Evolutionary conservation across 768 basidiomycete species (phyloP).

Genomic region (Calvatia gigantea): DNA sequence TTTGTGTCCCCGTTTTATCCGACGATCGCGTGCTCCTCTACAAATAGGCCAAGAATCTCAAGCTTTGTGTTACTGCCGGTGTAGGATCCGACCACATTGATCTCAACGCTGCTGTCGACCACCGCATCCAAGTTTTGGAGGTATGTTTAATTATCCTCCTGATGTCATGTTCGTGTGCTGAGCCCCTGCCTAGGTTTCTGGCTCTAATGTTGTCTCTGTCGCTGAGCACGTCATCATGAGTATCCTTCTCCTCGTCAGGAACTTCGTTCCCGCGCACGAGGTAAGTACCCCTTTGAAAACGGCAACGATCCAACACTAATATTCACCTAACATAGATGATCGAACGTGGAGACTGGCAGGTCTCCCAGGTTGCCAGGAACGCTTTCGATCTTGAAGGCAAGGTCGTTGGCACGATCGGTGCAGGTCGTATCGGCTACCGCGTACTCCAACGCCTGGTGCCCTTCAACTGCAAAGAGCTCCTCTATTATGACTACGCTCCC

Average conservation of each 20-base stretch:
- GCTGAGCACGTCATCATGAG: conserved; percentile 91
- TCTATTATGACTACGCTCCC: conserved; percentile 85
- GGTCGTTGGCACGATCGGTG: conserved; percentile 88
- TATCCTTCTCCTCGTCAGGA: conserved; percentile 87
- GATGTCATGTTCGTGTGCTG: not conserved
- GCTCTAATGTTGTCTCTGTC: conserved; percentile 88
- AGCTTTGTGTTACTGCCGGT: conserved; percentile 86
- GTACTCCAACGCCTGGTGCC: conserved; percentile 76
- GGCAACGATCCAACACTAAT: not conserved
- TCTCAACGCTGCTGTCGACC: conserved; percentile 81
- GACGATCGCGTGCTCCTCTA: not conserved
- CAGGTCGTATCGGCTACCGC: conserved; percentile 79
- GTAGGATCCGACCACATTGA: conserved; percentile 92
- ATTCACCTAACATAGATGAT: conserved; percentile 52
- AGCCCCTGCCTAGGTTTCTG: conserved; percentile 50
- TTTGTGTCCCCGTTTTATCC: not conserved
- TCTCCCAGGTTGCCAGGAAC: conserved; percentile 76
- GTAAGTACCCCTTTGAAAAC: conserved; percentile 24
- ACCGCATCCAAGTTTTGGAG: conserved; percentile 77
- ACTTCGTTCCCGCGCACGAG: conserved; percentile 87
- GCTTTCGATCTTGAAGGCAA: conserved; percentile 90
- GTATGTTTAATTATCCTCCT: conserved; percentile 18
- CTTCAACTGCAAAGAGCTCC: conserved; percentile 86
- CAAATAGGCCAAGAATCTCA: conserved; percentile 78
- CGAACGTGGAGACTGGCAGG: conserved; percentile 82